These are phyloP conservation scores for Neonectria ditissima DNA, from an alignment of 2,329 filamentous ascomycete species.

Conservation along the genomic window DNA sequence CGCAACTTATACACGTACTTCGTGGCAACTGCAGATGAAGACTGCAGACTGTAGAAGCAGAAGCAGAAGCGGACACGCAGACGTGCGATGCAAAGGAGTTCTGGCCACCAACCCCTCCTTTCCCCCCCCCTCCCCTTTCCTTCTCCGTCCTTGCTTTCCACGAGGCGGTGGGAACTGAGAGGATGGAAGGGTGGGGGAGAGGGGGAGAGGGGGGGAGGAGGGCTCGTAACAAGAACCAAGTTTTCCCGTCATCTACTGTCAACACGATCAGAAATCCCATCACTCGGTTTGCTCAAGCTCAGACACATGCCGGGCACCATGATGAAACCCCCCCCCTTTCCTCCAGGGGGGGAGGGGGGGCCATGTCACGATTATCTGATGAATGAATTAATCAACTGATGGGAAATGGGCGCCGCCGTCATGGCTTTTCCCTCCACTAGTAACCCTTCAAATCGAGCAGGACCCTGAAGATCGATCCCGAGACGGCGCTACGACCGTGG, in stretches of 20 bases:
- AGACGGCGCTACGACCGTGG: slow-evolving; percentile 29
- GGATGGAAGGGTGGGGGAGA: too few species aligned
- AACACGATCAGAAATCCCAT: not conserved
- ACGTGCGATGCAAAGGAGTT: not conserved
- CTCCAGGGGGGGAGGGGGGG: too few species aligned
- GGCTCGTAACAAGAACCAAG: not conserved
- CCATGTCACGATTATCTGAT: not conserved
- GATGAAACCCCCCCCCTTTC: not conserved
- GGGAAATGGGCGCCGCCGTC: not conserved
- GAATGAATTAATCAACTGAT: not conserved
- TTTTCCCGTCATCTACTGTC: not conserved
- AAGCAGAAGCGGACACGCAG: too few species aligned
- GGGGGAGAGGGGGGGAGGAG: too few species aligned
- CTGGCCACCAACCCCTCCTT: not conserved
- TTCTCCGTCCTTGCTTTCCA: too few species aligned
- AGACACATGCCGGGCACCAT: not conserved
- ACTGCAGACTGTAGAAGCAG: too few species aligned
- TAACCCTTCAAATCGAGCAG: slow-evolving; percentile 30
- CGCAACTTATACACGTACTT: not conserved
- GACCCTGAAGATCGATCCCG: slow-evolving; percentile 44
- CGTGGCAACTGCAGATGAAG: not conserved
- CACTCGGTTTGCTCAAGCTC: not conserved
- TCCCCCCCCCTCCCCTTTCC: too few species aligned
- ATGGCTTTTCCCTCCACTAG: slow-evolving; percentile 3
- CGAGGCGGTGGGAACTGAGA: not conserved